phyloP scores from a whole-genome alignment of 108 stramenopile species.

The Conticribra guillardii region DNA sequence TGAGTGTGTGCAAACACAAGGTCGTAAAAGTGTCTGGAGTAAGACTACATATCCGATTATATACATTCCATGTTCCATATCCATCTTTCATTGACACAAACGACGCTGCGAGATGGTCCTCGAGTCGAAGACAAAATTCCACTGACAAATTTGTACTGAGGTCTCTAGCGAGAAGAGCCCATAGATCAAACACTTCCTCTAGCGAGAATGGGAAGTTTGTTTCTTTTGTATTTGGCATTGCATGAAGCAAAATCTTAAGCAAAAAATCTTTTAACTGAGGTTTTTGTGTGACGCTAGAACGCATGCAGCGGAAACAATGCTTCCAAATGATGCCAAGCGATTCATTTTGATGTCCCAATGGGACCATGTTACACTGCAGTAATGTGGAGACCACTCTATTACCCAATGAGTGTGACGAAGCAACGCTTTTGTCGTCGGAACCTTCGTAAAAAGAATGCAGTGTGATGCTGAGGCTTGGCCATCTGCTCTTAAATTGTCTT shows the following conservation, averaged over 20 bases:
- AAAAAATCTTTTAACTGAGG: conserved; percentile 29
- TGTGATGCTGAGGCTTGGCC: too few species aligned
- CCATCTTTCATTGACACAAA: conserved; percentile 8
- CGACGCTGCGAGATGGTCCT: conserved; percentile 16
- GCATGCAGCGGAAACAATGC: conserved; percentile 9
- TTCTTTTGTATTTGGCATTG: not conserved
- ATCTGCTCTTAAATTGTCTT: not conserved
- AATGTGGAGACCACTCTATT: conserved; percentile 12
- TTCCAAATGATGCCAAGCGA: conserved; percentile 13
- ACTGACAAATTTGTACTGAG: conserved; percentile 10
- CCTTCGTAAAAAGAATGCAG: too few species aligned
- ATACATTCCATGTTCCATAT: conserved; percentile 31
- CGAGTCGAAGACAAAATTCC: conserved; percentile 21
- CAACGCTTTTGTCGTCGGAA: too few species aligned
- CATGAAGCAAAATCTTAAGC: conserved; percentile 15
- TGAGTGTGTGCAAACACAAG: conserved; percentile 20
- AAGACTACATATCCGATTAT: conserved; percentile 23
- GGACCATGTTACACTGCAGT: conserved; percentile 4
- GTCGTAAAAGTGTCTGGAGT: conserved; percentile 17
- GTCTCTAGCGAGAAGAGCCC: conserved; percentile 23
- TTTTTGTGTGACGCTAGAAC: conserved; percentile 1
- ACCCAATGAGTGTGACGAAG: not conserved
- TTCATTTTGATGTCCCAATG: not conserved
- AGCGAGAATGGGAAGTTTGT: conserved; percentile 3
- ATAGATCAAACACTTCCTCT: conserved; percentile 30